Conservation (phyloP, 768 basidiomycete species). For the Russula dissimulans region DNA sequence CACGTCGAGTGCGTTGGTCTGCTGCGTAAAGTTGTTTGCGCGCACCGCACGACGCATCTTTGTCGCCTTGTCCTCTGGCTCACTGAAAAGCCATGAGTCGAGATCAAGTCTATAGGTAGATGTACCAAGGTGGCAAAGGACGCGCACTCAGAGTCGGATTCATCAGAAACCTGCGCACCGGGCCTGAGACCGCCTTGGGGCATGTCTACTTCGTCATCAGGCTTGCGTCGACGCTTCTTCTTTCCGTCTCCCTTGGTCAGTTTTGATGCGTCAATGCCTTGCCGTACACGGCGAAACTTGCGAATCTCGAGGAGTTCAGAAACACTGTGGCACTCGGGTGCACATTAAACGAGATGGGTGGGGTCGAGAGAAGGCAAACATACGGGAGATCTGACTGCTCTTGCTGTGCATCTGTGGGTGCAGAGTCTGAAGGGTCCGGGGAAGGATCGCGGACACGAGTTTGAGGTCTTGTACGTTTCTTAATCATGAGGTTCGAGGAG, state of each 20-base stretch:
- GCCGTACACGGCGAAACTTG: constrained; percentile 58
- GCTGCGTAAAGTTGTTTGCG: constrained; percentile 91
- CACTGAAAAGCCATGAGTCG: constrained; percentile 28
- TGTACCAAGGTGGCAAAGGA: constrained; percentile 4
- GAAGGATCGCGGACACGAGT: constrained; percentile 46
- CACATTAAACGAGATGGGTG: not conserved
- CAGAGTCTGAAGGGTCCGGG: constrained; percentile 25
- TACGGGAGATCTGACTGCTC: constrained; percentile 39
- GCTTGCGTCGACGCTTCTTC: constrained; percentile 53
- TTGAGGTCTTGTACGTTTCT: constrained; percentile 63
- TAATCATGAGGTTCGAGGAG: constrained; percentile 43
- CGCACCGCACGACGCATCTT: constrained; percentile 68
- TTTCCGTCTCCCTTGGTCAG: constrained; percentile 76
- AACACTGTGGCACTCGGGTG: constrained; percentile 36
- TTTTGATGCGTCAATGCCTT: constrained; percentile 81
- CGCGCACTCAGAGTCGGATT: constrained; percentile 53
- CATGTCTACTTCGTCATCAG: constrained; percentile 36
- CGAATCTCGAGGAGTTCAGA: constrained; percentile 80
- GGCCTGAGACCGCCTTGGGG: constrained; percentile 48
- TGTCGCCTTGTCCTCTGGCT: constrained; percentile 57
- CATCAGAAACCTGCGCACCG: constrained; percentile 29
- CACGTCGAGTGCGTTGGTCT: constrained; percentile 91
- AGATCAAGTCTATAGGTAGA: too few species aligned
- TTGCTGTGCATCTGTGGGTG: constrained; percentile 3
- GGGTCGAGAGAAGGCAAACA: constrained; percentile 21